phyloP scores from a whole-genome alignment of 257 asterid genomes.

The Perilla frutescens region DNA sequence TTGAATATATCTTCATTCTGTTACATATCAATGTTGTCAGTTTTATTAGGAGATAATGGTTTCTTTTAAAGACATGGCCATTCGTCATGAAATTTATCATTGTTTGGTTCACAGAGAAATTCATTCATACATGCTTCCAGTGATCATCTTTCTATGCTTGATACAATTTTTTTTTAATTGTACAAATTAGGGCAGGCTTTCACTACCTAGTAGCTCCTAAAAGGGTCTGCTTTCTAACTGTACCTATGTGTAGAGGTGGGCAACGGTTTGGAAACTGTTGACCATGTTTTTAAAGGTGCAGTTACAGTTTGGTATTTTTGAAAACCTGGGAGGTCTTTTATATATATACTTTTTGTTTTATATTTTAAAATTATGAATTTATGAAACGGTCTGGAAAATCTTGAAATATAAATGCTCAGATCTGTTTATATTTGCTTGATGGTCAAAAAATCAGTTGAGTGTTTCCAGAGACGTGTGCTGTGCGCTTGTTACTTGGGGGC shows the following conservation, averaged over 20 bases:
- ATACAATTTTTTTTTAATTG: background rate
- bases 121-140: background rate
- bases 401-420: background rate
- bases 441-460: constrained; percentile 15
- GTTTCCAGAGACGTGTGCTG: background rate
- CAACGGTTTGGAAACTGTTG: too few species aligned
- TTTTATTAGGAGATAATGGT: background rate
- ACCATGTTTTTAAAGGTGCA: too few species aligned
- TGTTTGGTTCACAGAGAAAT: background rate
- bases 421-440: background rate
- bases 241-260: background rate
- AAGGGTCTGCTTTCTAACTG: constrained; percentile 13
- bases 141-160: constrained; percentile 11
- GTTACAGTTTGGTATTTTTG: too few species aligned
- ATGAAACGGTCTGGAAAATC: too few species aligned
- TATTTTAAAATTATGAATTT: too few species aligned
- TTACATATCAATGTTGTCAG: background rate
- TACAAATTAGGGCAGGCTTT: background rate
- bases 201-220: constrained; percentile 20
- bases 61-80: constrained; percentile 5
- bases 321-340: too few species aligned
- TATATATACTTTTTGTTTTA: too few species aligned
- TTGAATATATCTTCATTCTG: constrained; percentile 11
- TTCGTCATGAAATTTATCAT: background rate
- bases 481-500: constrained; percentile 18